Evolutionary conservation across 192 early-diverging fungal genomes (phyloP).

Genomic region (Dispira simplex): DNA sequence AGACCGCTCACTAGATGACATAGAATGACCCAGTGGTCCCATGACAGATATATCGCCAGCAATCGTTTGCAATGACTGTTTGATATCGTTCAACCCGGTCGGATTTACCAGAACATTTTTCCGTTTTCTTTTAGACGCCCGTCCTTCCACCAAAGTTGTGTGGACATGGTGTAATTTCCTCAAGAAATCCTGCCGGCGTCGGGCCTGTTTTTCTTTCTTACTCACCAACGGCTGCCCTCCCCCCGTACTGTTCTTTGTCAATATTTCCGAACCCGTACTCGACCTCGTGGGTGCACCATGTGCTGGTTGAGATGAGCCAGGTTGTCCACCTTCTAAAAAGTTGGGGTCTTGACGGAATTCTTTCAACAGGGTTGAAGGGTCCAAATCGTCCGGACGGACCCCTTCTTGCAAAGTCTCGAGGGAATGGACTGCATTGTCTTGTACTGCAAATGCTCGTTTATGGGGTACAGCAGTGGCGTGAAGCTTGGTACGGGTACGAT

Average conservation of each 20-base stretch:
- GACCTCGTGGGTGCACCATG: not conserved
- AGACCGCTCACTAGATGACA: not conserved
- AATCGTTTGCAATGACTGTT: not conserved
- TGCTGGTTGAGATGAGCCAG: not conserved
- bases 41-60: not conserved
- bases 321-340: not conserved
- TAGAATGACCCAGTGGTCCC: not conserved
- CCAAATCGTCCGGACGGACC: not conserved
- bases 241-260: not conserved
- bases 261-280: not conserved
- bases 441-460: not conserved
- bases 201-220: not conserved
- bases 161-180: too few relatives aligned
- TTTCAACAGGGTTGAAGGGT: conserved; percentile 1
- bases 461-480: not conserved
- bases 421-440: not conserved
- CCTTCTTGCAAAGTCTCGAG: not conserved
- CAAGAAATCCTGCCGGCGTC: too few relatives aligned
- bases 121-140: not conserved
- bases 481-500: not conserved
- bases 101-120: not conserved
- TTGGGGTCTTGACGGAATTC: not conserved
- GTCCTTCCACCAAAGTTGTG: too few relatives aligned
- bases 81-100: not conserved
- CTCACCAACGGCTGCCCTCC: not conserved